Evolutionary conservation across 257 asterid genomes (phyloP), one percentile per base, ranked within the genome.

Genomic region (Solanum peruvianum): DNA sequence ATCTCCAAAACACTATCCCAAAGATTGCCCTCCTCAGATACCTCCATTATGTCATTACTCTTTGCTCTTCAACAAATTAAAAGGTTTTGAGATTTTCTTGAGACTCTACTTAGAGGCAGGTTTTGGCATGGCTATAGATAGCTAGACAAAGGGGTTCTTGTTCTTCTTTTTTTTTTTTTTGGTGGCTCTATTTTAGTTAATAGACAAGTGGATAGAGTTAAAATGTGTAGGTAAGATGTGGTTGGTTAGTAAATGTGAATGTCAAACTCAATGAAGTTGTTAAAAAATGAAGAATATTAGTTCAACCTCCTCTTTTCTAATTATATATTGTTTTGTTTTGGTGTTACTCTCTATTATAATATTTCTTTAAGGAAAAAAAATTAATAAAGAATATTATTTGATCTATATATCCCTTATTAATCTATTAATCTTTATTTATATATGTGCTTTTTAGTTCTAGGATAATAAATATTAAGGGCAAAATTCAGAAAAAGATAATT

Each of bases 1-100:
- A 94, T 87, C 89, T 91, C 94, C 92, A 93, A 82, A 83, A 97
- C 89, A 69, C 88, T 87, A 84, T 93, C 98, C 98, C 96, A 93
- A 76, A 92, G 52, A 90, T 87, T 86, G 62, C 86, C 66, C 85
- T 87, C 88, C 82, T 71, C 71, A 75, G 85, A 88, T 90, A 92
- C 89, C 92, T 94, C 95, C 97, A 94, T 94, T 88, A 87, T 52
- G 56, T 87, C 94, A 86, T 88, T 86, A 87, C 86, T 83, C 56
- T 23, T 64, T 76, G 82, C 33, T 83, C 58, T 83, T 0, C 58
- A 1, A 42, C 12, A 64, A 31, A 13, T 31, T 6, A 84, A 64
- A 42, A 42, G 45, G 49, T 18, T 37, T 33, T 84, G 87, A 64
- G n/a, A 62, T 33, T 58, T 84, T 64, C 23, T 84, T 58, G 80